phyloP scores from a whole-genome alignment of 768 basidiomycete species.

The Auriscalpium orientale region DNA sequence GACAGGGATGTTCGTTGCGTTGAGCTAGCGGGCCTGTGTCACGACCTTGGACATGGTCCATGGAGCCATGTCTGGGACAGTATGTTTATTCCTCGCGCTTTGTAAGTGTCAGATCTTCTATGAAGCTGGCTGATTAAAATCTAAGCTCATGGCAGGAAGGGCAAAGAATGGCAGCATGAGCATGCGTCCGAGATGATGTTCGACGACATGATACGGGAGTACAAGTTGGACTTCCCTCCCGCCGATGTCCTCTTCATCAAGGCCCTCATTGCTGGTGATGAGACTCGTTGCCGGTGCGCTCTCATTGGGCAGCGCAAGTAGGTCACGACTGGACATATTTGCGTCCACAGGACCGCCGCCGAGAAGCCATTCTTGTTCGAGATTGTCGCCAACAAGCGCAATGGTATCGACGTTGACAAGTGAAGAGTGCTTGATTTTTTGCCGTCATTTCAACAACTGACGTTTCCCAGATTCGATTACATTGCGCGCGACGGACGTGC shows the following conservation, averaged over 20 bases:
- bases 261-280: conserved; percentile 68
- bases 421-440: conserved; percentile 20
- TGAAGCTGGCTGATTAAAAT: too few species aligned
- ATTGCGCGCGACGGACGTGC: conserved; percentile 69
- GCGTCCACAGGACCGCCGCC: not conserved
- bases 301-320: not conserved
- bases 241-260: conserved; percentile 59
- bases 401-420: conserved; percentile 88
- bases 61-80: conserved; percentile 84
- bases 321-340: not conserved
- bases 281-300: conserved; percentile 43
- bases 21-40: conserved; percentile 74
- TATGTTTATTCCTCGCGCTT: conserved; percentile 56
- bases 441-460: not conserved
- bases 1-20: conserved; percentile 71
- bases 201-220: conserved; percentile 52
- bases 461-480: conserved; percentile 61
- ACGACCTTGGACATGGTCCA: conserved; percentile 81
- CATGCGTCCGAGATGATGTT: conserved; percentile 81
- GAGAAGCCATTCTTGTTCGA: conserved; percentile 77
- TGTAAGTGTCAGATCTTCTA: conserved; percentile 35
- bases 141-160: conserved; percentile 28
- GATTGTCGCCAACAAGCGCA: conserved; percentile 75
- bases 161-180: conserved; percentile 62
- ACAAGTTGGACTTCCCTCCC: conserved; percentile 39